A percentile compares a stretch with the other conserved stretches of the same genome.
Conservation (phyloP, 139 green algal genomes). For the Gonium pectorale region DNA sequence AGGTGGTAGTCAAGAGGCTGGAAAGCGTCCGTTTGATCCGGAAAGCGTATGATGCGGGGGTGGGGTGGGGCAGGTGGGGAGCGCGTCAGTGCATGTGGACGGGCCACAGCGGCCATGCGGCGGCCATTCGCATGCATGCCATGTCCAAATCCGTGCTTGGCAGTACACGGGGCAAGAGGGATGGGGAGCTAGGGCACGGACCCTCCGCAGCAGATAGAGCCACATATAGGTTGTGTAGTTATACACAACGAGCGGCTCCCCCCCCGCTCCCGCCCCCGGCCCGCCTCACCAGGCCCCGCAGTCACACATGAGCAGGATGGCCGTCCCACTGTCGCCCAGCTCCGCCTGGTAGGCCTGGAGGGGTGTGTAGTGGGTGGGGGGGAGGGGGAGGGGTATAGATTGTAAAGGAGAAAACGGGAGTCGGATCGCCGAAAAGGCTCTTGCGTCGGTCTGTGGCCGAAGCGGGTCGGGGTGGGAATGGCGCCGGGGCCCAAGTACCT, state of each 20-base stretch:
- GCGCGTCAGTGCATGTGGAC: no score
- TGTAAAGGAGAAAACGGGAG: background rate
- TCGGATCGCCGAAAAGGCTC: background rate
- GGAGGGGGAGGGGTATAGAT: background rate
- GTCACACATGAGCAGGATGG: constrained; percentile 20
- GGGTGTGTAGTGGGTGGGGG: no score
- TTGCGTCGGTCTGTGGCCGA: background rate
- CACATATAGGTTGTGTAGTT: background rate
- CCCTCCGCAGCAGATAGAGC: no score
- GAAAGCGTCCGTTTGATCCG: no score
- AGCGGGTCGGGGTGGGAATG: background rate
- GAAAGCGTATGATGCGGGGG: no score
- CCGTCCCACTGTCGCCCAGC: background rate
- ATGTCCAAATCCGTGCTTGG: no score
- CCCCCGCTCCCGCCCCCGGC: background rate
- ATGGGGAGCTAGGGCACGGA: no score
- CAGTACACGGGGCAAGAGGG: no score
- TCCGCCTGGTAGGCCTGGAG: constrained; percentile 11
- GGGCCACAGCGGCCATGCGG: no score
- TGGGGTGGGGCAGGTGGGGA: no score
- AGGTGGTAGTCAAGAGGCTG: no score
- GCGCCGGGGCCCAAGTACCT: background rate
- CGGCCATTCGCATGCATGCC: no score
- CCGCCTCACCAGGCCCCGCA: constrained; percentile 3
- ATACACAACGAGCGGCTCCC: background rate